These are phyloP conservation scores for Rosa hybrid DNA, from an alignment of 331 rosid genomes.

Conservation along the genomic window DNA sequence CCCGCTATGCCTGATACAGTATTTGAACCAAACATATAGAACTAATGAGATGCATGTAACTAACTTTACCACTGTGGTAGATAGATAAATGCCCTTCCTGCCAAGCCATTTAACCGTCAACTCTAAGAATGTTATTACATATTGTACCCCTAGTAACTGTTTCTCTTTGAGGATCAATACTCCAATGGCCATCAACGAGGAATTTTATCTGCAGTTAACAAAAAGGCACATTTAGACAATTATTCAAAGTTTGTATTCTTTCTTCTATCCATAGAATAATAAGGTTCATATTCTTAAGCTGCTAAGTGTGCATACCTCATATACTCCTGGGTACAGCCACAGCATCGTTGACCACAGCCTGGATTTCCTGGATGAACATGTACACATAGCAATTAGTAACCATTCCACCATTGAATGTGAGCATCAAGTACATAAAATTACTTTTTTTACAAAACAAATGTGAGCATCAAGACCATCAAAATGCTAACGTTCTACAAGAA, in stretches of 20 bases:
- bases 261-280: background rate
- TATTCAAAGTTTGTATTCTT: background rate
- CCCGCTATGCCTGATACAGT: background rate
- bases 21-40: background rate
- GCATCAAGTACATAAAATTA: background rate
- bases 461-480: background rate
- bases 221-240: slow-evolving; percentile 1
- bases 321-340: slow-evolving; percentile 96
- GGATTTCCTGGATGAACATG: slow-evolving; percentile 49
- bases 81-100: slow-evolving; percentile 23
- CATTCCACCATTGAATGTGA: background rate
- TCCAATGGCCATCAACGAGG: slow-evolving; percentile 90
- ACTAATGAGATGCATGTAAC: background rate
- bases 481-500: background rate
- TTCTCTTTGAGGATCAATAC: slow-evolving; percentile 69
- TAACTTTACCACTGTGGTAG: slow-evolving; percentile 30
- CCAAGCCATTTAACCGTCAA: slow-evolving; percentile 42
- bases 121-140: slow-evolving; percentile 80
- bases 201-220: slow-evolving; percentile 74
- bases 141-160: slow-evolving; percentile 54
- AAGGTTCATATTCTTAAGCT: background rate
- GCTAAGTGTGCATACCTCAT: slow-evolving; percentile 68
- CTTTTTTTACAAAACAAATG: background rate
- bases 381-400: slow-evolving; percentile 25
- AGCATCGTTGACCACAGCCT: slow-evolving; percentile 70